Evolutionary conservation across 768 basidiomycete genomes (phyloP).

Genomic region (Clathrus columnatus): DNA sequence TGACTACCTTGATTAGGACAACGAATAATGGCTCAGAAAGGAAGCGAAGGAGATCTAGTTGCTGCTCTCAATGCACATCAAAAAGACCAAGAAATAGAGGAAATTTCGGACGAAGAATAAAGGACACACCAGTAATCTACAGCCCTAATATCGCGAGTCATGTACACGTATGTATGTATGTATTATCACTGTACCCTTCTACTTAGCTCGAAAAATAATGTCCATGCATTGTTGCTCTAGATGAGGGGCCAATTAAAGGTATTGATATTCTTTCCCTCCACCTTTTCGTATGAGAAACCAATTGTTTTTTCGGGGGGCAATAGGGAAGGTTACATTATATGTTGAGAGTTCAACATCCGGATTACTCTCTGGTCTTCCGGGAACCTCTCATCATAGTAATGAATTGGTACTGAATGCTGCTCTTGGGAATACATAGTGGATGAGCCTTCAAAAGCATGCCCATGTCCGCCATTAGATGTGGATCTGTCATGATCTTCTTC

Average conservation of each 20-base stretch:
- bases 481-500: conserved; percentile 16
- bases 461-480: too few relatives aligned
- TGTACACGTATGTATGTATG: conserved; percentile 8
- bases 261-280: too few relatives aligned
- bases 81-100: conserved; percentile 40
- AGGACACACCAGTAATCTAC: background rate
- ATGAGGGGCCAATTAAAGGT: too few relatives aligned
- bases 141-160: too few relatives aligned
- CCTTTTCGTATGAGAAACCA: too few relatives aligned
- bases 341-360: conserved; percentile 44
- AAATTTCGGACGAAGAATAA: conserved; percentile 58
- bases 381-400: conserved; percentile 28
- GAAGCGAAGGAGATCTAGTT: conserved; percentile 67
- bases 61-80: conserved; percentile 80
- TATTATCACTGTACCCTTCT: conserved; percentile 10
- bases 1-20: conserved; percentile 42
- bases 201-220: background rate
- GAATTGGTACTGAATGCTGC: conserved; percentile 15
- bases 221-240: too few relatives aligned
- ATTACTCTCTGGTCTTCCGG: conserved; percentile 56
- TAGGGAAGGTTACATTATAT: conserved; percentile 19
- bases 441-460: conserved; percentile 15
- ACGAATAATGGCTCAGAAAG: conserved; percentile 70
- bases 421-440: conserved; percentile 19
- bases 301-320: background rate